Evolutionary conservation across 352 stramenopile genomes (phyloP).

Genomic region (Phytophthora melonis): DNA sequence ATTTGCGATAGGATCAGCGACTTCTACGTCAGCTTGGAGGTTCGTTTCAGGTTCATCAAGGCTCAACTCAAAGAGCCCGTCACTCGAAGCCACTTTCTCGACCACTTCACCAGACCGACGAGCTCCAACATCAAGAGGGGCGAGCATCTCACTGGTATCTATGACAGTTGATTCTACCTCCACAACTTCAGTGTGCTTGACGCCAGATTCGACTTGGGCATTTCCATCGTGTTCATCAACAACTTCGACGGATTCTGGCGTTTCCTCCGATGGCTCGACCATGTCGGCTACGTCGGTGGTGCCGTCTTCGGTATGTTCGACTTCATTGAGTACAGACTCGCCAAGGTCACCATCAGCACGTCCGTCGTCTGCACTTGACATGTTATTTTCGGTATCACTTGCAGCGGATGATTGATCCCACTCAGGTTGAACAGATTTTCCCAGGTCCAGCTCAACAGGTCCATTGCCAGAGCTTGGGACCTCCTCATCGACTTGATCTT

Average conservation of each 20-base stretch:
- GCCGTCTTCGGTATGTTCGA: background rate
- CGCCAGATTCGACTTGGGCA: background rate
- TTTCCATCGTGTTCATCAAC: background rate
- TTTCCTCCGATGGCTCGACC: background rate
- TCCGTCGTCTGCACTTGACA: background rate
- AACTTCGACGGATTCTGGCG: background rate
- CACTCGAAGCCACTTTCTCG: background rate
- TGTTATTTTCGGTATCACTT: background rate
- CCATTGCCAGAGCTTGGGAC: no score
- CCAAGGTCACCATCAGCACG: background rate
- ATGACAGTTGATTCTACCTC: background rate
- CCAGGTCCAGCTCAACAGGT: no score
- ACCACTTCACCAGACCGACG: background rate
- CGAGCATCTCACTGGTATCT: background rate
- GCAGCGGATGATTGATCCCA: background rate
- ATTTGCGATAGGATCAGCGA: background rate
- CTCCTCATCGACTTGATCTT: background rate
- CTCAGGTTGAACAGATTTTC: background rate
- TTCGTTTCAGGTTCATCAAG: background rate
- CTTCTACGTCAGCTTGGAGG: background rate
- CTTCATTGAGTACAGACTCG: background rate
- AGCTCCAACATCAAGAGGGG: background rate
- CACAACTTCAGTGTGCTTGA: background rate
- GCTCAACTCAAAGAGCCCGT: slow-evolving; percentile 20
- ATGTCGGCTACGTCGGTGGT: background rate